Evolutionary conservation across 1,139 yeast species (phyloP), one percentile per base, ranked within the genome.

Genomic region (Blastobotrys malaysiensis): DNA sequence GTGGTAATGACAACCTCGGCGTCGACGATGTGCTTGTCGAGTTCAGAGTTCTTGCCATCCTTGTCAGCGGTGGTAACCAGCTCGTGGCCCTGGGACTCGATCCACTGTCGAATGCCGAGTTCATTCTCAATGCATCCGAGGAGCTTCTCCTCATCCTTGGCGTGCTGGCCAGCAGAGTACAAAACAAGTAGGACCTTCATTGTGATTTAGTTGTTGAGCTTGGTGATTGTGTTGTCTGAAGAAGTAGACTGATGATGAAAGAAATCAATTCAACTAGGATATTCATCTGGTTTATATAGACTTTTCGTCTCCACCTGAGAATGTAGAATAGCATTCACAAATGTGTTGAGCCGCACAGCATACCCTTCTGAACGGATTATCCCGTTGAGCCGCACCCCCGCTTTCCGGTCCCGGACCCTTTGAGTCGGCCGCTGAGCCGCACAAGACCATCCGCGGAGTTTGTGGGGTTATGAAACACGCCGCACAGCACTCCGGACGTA

Each of bases 1-100:
- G 93, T 86, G 52, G 93, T 83, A 70, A 87, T 86, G 65, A 87
- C 79, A 54, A 87, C 75, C 63, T 87, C 95, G 5, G 91, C 86
- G 58, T 83, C 89, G 50, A 75, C 80, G 65, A 86, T 78, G 59
- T 85, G 78, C 65, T 78, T 75, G 69, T 86, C 95, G 52, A 86
- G 79, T 43, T 69, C 77, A 0, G 86, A 78, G 62, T 71, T 61
- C 50, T 74, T 77, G n/a, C 87, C 87, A 55, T 86, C 95, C 68
- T 87, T 87, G 69, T 80, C 83, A 49, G 79, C 68, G 48, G 95
- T 86, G 53, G 86, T 75, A 46, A 83, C 79, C 61, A 86, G 74
- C 55, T 82, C 80, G 66, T 87, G 89, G 45, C 93, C 95, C 57
- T 83, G 74, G 18, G 73, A 68, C 65, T 84, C 88, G 52, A 87